Evolutionary conservation across 2,329 filamentous ascomycete species (phyloP).

Genomic region (Chalaropsis ovoidea): DNA sequence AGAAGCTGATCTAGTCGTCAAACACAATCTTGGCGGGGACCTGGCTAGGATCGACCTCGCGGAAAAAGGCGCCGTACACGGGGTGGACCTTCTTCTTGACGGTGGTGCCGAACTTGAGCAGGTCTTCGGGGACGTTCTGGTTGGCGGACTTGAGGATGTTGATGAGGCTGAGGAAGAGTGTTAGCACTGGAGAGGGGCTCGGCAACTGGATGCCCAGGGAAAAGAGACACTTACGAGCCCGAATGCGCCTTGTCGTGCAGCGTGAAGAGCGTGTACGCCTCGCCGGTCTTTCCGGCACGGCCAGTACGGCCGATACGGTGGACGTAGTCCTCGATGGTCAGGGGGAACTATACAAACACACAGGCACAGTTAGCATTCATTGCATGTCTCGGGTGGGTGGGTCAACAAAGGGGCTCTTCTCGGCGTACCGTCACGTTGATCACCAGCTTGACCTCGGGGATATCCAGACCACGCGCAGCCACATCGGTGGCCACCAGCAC

Average conservation of each 20-base stretch:
- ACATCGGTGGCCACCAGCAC: conserved; percentile 93
- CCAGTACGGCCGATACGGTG: conserved; percentile 94
- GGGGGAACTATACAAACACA: conserved; percentile 52
- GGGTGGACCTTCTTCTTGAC: conserved; percentile 99
- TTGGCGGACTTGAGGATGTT: conserved; percentile 92
- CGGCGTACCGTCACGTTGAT: conserved; percentile 69
- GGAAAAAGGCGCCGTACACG: conserved; percentile 91
- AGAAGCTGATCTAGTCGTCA: conserved; percentile 32
- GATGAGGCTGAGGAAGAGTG: conserved; percentile 53
- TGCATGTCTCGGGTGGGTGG: not conserved
- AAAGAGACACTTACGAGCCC: conserved; percentile 57
- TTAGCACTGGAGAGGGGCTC: not conserved
- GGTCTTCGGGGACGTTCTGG: conserved; percentile 77
- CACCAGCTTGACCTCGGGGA: conserved; percentile 87
- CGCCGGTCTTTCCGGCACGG: conserved; percentile 77
- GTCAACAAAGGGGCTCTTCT: not conserved
- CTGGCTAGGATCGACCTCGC: conserved; percentile 74
- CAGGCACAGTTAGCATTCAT: conserved; percentile 10
- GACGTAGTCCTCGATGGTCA: conserved; percentile 95
- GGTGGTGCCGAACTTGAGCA: conserved; percentile 92
- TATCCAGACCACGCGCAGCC: conserved; percentile 85
- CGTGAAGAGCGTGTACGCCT: conserved; percentile 89
- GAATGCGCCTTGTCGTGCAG: conserved; percentile 88
- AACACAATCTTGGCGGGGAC: conserved; percentile 88
- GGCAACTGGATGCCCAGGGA: conserved; percentile 5